A percentile compares a stretch with the other conserved stretches of the same genome.
Conservation (phyloP, 2,329 filamentous ascomycete species). For the Aspergillus sp. region DNA sequence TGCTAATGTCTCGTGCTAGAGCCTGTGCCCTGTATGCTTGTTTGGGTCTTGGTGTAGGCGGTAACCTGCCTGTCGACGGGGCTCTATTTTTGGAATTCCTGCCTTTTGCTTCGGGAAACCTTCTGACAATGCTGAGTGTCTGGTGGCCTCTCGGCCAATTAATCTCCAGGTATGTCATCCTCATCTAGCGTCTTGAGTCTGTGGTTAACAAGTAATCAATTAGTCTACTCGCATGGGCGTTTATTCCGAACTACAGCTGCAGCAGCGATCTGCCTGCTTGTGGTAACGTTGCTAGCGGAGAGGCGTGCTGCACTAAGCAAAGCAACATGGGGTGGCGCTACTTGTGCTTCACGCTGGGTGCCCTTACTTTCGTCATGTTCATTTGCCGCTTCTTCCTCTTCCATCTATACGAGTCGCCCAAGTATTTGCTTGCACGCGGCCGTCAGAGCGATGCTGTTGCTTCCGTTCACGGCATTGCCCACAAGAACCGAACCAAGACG, state of each 20-base stretch:
- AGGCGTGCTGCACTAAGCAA: conserved; percentile 48
- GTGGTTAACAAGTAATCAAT: background rate
- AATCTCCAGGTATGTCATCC: conserved; percentile 51
- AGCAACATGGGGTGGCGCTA: conserved; percentile 74
- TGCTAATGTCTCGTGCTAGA: conserved; percentile 23
- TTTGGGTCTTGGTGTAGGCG: conserved; percentile 69
- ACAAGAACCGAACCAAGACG: conserved; percentile 67
- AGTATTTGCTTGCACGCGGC: conserved; percentile 75
- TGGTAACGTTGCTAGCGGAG: conserved; percentile 25
- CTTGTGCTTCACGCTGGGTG: conserved; percentile 69
- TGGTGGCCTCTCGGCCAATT: conserved; percentile 88
- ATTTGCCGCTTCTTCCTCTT: conserved; percentile 76
- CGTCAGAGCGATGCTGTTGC: conserved; percentile 77
- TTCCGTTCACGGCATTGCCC: conserved; percentile 75
- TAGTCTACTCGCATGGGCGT: conserved; percentile 68
- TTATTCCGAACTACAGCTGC: conserved; percentile 68
- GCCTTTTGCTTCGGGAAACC: conserved; percentile 69
- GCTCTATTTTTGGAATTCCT: conserved; percentile 83
- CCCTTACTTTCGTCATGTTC: conserved; percentile 76
- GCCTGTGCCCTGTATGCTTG: conserved; percentile 63
- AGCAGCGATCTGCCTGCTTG: conserved; percentile 34
- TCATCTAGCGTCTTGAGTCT: background rate
- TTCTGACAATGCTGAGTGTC: conserved; percentile 77
- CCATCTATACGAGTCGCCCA: conserved; percentile 80
- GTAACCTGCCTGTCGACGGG: conserved; percentile 77